Evolutionary conservation across 352 stramenopile genomes (phyloP).

Genomic region (Pythium guiyangense): DNA sequence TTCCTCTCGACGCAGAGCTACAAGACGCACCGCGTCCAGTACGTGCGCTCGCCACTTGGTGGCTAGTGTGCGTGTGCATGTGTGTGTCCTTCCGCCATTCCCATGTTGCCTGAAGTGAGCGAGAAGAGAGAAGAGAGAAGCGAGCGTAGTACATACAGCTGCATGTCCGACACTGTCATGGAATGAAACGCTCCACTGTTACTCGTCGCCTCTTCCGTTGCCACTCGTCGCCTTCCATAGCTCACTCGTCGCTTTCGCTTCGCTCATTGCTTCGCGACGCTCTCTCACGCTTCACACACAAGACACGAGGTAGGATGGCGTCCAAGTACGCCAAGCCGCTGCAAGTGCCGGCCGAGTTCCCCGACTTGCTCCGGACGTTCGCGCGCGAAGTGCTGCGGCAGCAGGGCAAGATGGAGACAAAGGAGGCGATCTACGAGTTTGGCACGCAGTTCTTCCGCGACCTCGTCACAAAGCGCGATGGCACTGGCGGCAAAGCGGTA

Average conservation of each 20-base stretch:
- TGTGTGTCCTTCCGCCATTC: neutral
- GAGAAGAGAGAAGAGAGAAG: too few relatives aligned
- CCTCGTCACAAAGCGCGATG: slow-evolving; percentile 36
- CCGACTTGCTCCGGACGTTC: slow-evolving; percentile 69
- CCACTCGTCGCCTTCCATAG: neutral
- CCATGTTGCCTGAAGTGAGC: too few relatives aligned
- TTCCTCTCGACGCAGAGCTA: slow-evolving; percentile 13
- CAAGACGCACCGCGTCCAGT: slow-evolving; percentile 6
- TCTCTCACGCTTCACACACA: neutral
- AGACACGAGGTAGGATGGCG: slow-evolving; percentile 57
- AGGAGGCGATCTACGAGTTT: slow-evolving; percentile 77
- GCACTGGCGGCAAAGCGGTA: slow-evolving; percentile 10
- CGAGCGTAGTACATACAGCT: too few relatives aligned
- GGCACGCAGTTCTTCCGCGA: slow-evolving; percentile 69
- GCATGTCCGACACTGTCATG: too few relatives aligned
- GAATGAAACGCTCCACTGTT: slow-evolving; percentile 1
- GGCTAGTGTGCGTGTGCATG: neutral
- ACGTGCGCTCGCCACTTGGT: neutral
- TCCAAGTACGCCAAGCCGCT: slow-evolving; percentile 84
- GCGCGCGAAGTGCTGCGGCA: slow-evolving; percentile 76
- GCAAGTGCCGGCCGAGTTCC: slow-evolving; percentile 67
- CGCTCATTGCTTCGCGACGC: too few relatives aligned
- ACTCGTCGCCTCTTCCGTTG: neutral
- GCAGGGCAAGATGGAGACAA: slow-evolving; percentile 79
- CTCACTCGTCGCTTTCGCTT: neutral